A percentile compares a stretch with the other conserved stretches of the same genome.
phyloP scores from a whole-genome alignment of 2,329 filamentous ascomycete genomes.

The Aspergillus awamori region DNA sequence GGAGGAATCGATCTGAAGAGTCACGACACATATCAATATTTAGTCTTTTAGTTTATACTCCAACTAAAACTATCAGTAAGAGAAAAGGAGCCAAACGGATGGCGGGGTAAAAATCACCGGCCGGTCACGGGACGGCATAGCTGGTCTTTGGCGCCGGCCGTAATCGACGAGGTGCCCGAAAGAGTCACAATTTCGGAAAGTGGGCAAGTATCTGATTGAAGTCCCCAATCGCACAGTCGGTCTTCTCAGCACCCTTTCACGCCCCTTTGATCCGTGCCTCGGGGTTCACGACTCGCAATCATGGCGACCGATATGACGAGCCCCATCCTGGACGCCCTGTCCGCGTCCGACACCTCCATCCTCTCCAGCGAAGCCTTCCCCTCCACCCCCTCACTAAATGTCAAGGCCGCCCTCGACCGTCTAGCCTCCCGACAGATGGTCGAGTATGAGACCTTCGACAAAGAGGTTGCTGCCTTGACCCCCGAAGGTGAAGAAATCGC shows the following conservation, averaged over 20 bases:
- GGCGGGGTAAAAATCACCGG: conserved; percentile 19
- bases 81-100: conserved; percentile 5
- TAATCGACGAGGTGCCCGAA: conserved; percentile 28
- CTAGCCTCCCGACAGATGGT: conserved; percentile 85
- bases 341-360: conserved; percentile 62
- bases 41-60: too few relatives aligned
- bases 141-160: conserved; percentile 31
- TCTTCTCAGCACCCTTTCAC: conserved; percentile 2
- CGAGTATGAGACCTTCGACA: conserved; percentile 78
- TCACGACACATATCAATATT: too few relatives aligned
- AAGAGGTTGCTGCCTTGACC: conserved; percentile 76
- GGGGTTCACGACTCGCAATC: conserved; percentile 33
- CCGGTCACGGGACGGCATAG: conserved; percentile 24
- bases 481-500: conserved; percentile 73
- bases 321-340: conserved; percentile 67
- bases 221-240: conserved; percentile 16
- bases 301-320: conserved; percentile 62
- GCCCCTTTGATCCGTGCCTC: conserved; percentile 21
- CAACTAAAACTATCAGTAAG: too few relatives aligned
- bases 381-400: conserved; percentile 62
- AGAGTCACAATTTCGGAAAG: conserved; percentile 39
- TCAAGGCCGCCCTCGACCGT: conserved; percentile 88
- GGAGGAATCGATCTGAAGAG: too few relatives aligned
- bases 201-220: conserved; percentile 25
- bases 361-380: conserved; percentile 72